phyloP scores from a whole-genome alignment of 2,329 filamentous ascomycete species.

The Trichoderma semiorbis region DNA sequence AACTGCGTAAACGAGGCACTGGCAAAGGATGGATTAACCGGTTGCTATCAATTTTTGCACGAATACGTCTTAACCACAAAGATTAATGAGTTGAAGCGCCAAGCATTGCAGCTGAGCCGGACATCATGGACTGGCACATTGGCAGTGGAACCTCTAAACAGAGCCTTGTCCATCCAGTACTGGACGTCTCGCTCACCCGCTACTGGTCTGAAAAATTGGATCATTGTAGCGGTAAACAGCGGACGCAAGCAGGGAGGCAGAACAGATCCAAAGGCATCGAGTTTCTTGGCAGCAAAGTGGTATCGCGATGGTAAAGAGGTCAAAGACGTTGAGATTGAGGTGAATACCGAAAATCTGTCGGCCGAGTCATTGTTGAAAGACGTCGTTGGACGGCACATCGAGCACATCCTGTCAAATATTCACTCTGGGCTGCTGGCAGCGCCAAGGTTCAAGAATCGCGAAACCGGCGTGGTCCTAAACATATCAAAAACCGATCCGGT shows the following conservation, averaged over 20 bases:
- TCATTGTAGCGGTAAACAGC: constrained; percentile 79
- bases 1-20: constrained; percentile 68
- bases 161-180: constrained; percentile 84
- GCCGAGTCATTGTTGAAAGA: constrained; percentile 69
- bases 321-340: constrained; percentile 59
- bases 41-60: constrained; percentile 84
- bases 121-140: constrained; percentile 76
- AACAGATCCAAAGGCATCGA: constrained; percentile 44
- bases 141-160: constrained; percentile 73
- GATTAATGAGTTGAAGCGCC: constrained; percentile 74
- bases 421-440: constrained; percentile 57
- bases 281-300: constrained; percentile 68
- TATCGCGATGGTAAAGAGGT: constrained; percentile 78
- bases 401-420: constrained; percentile 65
- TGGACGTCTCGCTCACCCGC: constrained; percentile 62
- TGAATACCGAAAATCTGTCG: constrained; percentile 67
- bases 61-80: constrained; percentile 88
- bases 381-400: constrained; percentile 72
- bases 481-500: constrained; percentile 60
- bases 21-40: constrained; percentile 64
- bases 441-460: constrained; percentile 58
- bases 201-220: constrained; percentile 75
- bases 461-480: constrained; percentile 56
- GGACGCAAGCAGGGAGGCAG: constrained; percentile 47
- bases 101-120: constrained; percentile 67